phyloP scores from a whole-genome alignment of 2,329 filamentous ascomycete genomes.

The Penicillium griseofulvum region DNA sequence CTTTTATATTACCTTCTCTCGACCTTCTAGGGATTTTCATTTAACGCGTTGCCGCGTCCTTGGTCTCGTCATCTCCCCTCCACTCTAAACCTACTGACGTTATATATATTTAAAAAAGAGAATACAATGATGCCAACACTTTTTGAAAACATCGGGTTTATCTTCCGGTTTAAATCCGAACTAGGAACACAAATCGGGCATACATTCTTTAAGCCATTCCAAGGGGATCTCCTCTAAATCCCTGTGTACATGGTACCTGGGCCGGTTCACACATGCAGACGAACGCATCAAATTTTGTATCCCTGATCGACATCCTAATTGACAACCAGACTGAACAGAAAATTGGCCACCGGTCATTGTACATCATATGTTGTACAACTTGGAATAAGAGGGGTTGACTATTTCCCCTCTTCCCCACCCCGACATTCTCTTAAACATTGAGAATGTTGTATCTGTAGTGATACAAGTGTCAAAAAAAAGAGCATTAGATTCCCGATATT shows the following conservation, averaged over 20 bases:
- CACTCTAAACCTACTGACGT: background rate
- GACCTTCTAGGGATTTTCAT: background rate
- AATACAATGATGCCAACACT: too few species aligned
- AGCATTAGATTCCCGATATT: background rate
- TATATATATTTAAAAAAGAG: too few species aligned
- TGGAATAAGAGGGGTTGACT: background rate
- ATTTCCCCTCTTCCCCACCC: background rate
- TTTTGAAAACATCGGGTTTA: background rate
- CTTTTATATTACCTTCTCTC: background rate
- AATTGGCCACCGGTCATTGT: slow-evolving; percentile 1
- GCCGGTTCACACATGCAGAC: background rate
- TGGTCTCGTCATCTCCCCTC: slow-evolving; percentile 1
- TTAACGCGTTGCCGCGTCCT: slow-evolving; percentile 1
- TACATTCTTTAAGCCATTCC: background rate
- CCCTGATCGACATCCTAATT: background rate
- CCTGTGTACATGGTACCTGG: background rate
- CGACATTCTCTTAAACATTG: slow-evolving; percentile 1
- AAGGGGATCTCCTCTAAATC: background rate
- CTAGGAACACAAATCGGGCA: background rate
- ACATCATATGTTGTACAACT: background rate
- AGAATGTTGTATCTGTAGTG: background rate
- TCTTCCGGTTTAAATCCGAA: background rate
- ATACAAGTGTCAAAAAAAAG: background rate
- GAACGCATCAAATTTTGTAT: background rate
- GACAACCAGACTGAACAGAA: background rate